These are phyloP conservation scores for Sporothrix humicola DNA, from an alignment of 2,329 filamentous ascomycete species.

Conservation along the genomic window DNA sequence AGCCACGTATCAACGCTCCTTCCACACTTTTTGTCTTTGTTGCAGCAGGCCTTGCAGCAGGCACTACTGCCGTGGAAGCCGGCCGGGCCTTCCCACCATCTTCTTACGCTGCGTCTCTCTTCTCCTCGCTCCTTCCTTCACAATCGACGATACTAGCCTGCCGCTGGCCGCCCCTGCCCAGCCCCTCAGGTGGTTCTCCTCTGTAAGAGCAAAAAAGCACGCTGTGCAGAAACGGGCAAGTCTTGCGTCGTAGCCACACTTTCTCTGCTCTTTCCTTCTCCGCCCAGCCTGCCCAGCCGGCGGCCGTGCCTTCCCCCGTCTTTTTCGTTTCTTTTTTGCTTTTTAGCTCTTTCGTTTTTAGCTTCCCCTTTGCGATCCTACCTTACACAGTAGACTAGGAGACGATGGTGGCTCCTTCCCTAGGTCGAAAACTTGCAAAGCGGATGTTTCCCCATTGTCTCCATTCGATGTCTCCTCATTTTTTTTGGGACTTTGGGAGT, in stretches of 20 bases:
- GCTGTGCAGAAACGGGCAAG: conserved; percentile 29
- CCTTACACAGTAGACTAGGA: not conserved
- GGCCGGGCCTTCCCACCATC: conserved; percentile 12
- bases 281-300: conserved; percentile 10
- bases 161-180: not conserved
- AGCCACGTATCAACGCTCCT: too few relatives aligned
- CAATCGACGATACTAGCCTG: not conserved
- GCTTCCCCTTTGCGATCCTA: not conserved
- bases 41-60: not conserved
- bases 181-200: not conserved
- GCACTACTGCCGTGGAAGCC: conserved; percentile 2
- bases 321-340: not conserved
- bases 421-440: not conserved
- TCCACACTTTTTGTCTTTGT: not conserved
- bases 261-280: too few relatives aligned
- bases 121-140: not conserved
- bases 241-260: conserved; percentile 27
- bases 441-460: not conserved
- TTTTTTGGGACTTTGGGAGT: not conserved
- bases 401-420: conserved; percentile 1
- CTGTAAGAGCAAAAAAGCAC: not conserved
- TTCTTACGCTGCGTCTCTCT: not conserved
- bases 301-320: conserved; percentile 8
- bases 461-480: not conserved
- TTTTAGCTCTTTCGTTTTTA: not conserved